These are phyloP conservation scores for Hanseniaspora mollemarum DNA, from an alignment of 805 yeast genomes.

Conservation along the genomic window DNA sequence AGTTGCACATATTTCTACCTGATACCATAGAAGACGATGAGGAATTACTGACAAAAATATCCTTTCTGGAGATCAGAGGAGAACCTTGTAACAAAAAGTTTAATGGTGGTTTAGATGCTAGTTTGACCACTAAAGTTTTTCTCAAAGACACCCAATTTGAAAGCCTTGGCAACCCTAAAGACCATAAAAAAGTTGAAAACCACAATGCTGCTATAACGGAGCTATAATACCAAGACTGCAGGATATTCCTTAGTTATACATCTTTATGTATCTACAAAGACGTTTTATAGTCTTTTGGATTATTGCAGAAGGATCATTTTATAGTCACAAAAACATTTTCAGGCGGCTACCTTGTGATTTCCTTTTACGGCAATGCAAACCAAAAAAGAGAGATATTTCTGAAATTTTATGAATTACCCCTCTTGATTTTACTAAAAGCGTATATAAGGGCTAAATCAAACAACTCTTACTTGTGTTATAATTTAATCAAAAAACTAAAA, in stretches of 20 bases:
- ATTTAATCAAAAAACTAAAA: no score
- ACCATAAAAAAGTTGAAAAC: slow-evolving; percentile 43
- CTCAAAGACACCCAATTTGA: slow-evolving; percentile 41
- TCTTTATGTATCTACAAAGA: not conserved
- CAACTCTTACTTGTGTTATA: no score
- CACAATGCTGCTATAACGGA: not conserved
- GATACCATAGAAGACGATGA: slow-evolving; percentile 53
- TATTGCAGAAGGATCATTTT: no score
- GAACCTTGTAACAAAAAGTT: slow-evolving; percentile 30
- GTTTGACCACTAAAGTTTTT: slow-evolving; percentile 39
- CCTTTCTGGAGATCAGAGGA: slow-evolving; percentile 73
- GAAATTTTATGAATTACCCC: no score
- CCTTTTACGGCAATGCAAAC: not conserved
- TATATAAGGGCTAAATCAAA: no score
- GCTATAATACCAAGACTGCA: no score
- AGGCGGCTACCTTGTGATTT: not conserved
- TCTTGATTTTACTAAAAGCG: no score
- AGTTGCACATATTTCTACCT: slow-evolving; percentile 56
- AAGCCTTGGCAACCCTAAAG: slow-evolving; percentile 85
- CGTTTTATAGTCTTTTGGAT: no score
- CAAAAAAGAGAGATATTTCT: no score
- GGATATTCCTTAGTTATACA: no score
- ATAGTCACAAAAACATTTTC: no score
- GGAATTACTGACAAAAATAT: slow-evolving; percentile 47
- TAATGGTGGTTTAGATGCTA: slow-evolving; percentile 35